Conservation (phyloP, 495 filamentous ascomycete genomes). For the Neurospora sp. region DNA sequence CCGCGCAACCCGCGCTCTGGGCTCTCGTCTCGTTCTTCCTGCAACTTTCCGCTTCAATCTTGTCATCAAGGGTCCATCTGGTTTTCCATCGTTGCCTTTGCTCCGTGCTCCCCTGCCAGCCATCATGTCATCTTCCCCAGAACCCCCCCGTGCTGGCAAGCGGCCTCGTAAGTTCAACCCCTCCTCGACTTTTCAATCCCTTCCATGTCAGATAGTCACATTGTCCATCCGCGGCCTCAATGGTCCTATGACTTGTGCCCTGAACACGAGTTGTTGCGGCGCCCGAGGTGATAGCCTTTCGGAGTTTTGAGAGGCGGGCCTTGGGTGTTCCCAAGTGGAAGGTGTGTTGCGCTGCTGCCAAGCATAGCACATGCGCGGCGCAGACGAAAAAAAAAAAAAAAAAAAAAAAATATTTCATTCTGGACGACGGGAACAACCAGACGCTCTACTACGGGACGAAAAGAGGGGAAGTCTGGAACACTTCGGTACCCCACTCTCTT, state of each 20-base stretch:
- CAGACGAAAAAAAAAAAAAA: neutral
- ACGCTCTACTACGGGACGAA: neutral
- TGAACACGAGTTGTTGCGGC: neutral
- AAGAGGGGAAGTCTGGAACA: neutral
- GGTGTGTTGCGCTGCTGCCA: neutral
- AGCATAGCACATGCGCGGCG: neutral
- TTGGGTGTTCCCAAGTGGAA: neutral
- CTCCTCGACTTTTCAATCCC: neutral
- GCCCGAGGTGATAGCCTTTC: neutral
- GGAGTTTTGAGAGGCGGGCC: neutral
- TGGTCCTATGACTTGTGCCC: neutral
- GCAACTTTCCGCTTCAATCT: neutral
- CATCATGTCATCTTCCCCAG: neutral
- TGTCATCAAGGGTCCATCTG: neutral
- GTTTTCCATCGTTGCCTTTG: neutral
- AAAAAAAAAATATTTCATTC: neutral
- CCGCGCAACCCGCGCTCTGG: neutral
- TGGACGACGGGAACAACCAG: too few species aligned
- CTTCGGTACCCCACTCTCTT: neutral
- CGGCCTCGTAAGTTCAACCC: neutral
- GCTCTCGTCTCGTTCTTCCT: neutral
- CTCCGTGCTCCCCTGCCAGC: neutral
- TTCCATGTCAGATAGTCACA: neutral
- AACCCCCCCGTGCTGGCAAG: neutral
- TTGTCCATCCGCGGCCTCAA: neutral